Percentiles rank a stretch among this genome's conserved stretches.
These are phyloP conservation scores for Anthoceros angustus DNA, from an alignment of 225 moss, liverwort and hornwort species.

Conservation along the genomic window DNA sequence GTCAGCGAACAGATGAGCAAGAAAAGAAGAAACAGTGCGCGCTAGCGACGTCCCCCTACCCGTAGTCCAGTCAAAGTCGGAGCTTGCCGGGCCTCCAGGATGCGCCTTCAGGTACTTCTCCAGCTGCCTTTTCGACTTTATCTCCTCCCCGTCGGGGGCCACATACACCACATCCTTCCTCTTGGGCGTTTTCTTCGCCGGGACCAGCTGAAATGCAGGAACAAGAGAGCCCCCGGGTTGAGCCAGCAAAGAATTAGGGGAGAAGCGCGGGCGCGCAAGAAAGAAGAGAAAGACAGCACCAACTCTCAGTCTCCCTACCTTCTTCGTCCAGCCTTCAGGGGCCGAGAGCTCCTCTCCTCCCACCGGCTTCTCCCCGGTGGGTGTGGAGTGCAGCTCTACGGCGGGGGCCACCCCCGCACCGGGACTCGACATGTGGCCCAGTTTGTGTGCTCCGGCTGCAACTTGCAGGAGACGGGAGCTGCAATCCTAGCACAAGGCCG, in stretches of 20 bases:
- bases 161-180: constrained; percentile 76
- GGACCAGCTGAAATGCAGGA: constrained; percentile 29
- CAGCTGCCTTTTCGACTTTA: constrained; percentile 75
- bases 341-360: constrained; percentile 16
- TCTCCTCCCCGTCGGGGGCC: constrained; percentile 85
- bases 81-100: constrained; percentile 40
- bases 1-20: neutral
- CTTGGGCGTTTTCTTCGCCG: constrained; percentile 69
- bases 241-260: neutral
- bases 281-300: neutral
- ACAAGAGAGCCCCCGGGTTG: neutral
- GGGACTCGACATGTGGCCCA: constrained; percentile 44
- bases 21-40: neutral
- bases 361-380: constrained; percentile 1
- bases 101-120: constrained; percentile 83
- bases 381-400: constrained; percentile 13
- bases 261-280: neutral
- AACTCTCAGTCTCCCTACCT: constrained; percentile 10
- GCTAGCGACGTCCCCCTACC: constrained; percentile 10
- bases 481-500: neutral
- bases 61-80: constrained; percentile 81
- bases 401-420: constrained; percentile 15
- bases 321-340: constrained; percentile 41
- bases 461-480: neutral
- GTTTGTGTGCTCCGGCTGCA: constrained; percentile 9